Base-by-base conservation (phyloP, 768 basidiomycete genomes). In the Leccinum obscurum region DNA sequence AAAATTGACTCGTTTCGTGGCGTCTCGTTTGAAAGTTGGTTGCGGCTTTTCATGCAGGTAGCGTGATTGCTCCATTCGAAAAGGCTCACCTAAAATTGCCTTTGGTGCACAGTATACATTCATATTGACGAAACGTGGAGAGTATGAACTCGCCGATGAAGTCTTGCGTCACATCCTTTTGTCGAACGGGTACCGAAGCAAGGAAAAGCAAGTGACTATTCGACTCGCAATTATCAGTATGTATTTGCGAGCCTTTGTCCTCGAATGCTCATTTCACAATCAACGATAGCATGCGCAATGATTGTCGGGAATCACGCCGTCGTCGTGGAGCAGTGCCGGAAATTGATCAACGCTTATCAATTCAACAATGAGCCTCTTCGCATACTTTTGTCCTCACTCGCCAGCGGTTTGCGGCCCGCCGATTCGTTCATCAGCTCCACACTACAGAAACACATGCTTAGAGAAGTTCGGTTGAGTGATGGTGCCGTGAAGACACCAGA, bases 301-400 rank as follows among this genome's bases (percentile, higher is more conserved):
- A 72, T 80, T 1, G 83, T 79, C 5, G 77, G 83, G 54, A 81
- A 84, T 11, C 83, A 83, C 66, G 66, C 77, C 22, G 76, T 80
- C 10, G 83, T 90, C 15, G 83, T 92, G 15, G 89, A 92, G 61
- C 89, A 92, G 67, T 83, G 83, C 34, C 85, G 93, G 26, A 89
- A 89, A 62, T 75, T 98, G 34, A 85, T 91, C 58, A 86, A 83
- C 34, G 75, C 77, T 0, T 80, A 93, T 68, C 93, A 96, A 68
- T 94, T 92, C 78, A 89, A 94, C 68, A 90, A 93, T 56, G 93
- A 95, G 46, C 89, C 93, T 0, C 76, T 90, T 13, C 86, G 93
- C 6, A 81, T 98, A 52, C 80, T 96, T 22, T 69, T 89, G 4
- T 88, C 89, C 0, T 83, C 84, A 0, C 81, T 97, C 4, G 85